Conservation (phyloP, 768 basidiomycete genomes). For the Calvatia gigantea region DNA sequence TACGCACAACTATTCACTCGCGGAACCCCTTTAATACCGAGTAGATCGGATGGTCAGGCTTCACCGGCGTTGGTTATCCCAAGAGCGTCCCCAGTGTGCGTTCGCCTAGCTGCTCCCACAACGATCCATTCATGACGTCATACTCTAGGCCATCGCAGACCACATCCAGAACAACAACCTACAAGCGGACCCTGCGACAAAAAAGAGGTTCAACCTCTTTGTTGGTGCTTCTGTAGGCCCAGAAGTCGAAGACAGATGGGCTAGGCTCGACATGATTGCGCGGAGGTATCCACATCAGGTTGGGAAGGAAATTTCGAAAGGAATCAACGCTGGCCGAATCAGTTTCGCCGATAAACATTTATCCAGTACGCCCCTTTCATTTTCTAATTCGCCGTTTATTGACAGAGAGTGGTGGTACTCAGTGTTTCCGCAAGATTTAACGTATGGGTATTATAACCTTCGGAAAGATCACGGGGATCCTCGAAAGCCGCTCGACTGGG, state of each 20-base stretch:
- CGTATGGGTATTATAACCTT: conserved; percentile 44
- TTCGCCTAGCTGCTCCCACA: conserved; percentile 4
- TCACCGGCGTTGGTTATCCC: conserved; percentile 49
- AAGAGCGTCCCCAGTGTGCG: conserved; percentile 40
- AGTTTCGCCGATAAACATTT: conserved; percentile 47
- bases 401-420: not conserved
- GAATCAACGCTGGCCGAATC: conserved; percentile 45
- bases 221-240: conserved; percentile 45
- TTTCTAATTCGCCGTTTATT: not conserved
- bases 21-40: not conserved
- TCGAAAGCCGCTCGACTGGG: conserved; percentile 43
- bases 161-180: conserved; percentile 39
- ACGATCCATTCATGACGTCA: not conserved
- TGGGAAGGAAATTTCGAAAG: conserved; percentile 44
- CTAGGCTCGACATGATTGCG: conserved; percentile 42
- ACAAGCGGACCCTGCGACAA: conserved; percentile 37
- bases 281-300: conserved; percentile 48
- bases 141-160: conserved; percentile 41
- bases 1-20: conserved; percentile 16
- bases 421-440: conserved; percentile 50
- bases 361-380: conserved; percentile 30
- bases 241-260: conserved; percentile 51
- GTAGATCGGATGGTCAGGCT: conserved; percentile 50
- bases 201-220: conserved; percentile 46
- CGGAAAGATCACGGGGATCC: conserved; percentile 42